Evolutionary conservation across 2,329 filamentous ascomycete species (phyloP).

Genomic region (Aspergillus hortae): DNA sequence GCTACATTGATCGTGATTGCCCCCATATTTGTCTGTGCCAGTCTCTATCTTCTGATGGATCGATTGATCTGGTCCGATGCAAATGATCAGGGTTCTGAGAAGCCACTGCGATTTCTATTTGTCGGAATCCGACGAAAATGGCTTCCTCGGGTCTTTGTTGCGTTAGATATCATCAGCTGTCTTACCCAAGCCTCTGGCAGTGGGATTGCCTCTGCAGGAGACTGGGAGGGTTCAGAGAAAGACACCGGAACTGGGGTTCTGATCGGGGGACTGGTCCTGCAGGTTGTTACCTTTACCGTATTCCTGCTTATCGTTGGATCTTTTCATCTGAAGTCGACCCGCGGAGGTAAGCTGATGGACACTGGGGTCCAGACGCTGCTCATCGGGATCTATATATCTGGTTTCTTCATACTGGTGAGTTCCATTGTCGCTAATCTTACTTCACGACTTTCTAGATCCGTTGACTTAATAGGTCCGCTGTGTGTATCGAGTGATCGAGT

Average conservation of each 20-base stretch:
- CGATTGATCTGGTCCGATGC: constrained; percentile 35
- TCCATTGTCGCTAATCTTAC: constrained; percentile 3
- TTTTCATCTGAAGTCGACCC: constrained; percentile 35
- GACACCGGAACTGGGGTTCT: constrained; percentile 40
- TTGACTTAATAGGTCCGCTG: constrained; percentile 42
- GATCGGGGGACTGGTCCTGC: constrained; percentile 42
- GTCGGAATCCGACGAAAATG: constrained; percentile 32
- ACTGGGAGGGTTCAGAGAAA: constrained; percentile 43
- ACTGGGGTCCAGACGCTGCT: constrained; percentile 40
- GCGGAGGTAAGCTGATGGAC: constrained; percentile 20
- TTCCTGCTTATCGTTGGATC: constrained; percentile 41
- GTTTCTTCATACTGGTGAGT: constrained; percentile 46
- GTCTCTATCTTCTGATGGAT: constrained; percentile 52
- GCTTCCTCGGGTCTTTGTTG: constrained; percentile 48
- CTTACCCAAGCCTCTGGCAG: constrained; percentile 46
- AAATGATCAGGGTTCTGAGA: constrained; percentile 23
- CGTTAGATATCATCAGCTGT: constrained; percentile 45
- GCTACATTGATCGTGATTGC: constrained; percentile 47
- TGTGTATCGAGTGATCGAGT: constrained; percentile 54
- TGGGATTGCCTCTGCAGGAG: constrained; percentile 40
- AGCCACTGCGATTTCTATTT: constrained; percentile 33
- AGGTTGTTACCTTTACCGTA: constrained; percentile 39
- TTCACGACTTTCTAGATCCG: neutral
- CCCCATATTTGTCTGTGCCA: constrained; percentile 49
- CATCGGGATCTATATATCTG: constrained; percentile 43